Base-by-base conservation (phyloP, 2,329 filamentous ascomycete genomes). In the Pyrenophora tritici-repentis region DNA sequence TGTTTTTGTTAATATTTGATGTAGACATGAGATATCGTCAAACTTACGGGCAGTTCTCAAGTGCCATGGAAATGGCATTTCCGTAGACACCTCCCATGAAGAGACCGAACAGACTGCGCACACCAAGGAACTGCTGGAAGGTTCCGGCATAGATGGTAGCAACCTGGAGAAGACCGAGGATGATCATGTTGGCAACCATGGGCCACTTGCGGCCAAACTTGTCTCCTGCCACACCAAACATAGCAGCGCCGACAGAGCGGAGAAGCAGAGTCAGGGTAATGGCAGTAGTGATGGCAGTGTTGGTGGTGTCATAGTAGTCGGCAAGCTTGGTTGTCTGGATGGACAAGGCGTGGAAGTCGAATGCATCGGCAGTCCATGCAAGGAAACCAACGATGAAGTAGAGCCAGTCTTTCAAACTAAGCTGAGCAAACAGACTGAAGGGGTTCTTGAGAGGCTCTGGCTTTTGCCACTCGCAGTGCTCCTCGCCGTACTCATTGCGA, bases 51-150 rank as follows among this genome's bases (percentile, higher is more conserved):
- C 86, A 83, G 64, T 90, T 89, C 67, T 91, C 89, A 7, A 91
- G 78, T 0, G 88, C 87, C 84, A 90, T 91, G 41, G 87, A 87
- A 37, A 89, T 86, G 31, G 88, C 87, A 63, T 90, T 90, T 31
- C 88, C 89, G 71, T 90, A 91, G 10, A 91, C 85, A 61, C 89
- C 89, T 32, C 88, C 89, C 88, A 91, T 91, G 73, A 90, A 89
- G 10, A 91, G 76, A 16, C 89, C 89, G 62, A 91, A 91, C 10
- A 91, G 74, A 55, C 84, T 83, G 42, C 89, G 80, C 1, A 91
- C 87, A 7, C 84, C 88, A n/a, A 91, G 75, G 71, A 92, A 92
- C 63, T 90, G 83, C 47, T 81, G 71, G 68, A 90, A 94, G 0
- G 86, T 91, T 0, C 71, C 64, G 67, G 84, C 83, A 75, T 91